Base-by-base conservation (phyloP, 768 basidiomycete species). In the Sporobolomyces pararoseus region DNA sequence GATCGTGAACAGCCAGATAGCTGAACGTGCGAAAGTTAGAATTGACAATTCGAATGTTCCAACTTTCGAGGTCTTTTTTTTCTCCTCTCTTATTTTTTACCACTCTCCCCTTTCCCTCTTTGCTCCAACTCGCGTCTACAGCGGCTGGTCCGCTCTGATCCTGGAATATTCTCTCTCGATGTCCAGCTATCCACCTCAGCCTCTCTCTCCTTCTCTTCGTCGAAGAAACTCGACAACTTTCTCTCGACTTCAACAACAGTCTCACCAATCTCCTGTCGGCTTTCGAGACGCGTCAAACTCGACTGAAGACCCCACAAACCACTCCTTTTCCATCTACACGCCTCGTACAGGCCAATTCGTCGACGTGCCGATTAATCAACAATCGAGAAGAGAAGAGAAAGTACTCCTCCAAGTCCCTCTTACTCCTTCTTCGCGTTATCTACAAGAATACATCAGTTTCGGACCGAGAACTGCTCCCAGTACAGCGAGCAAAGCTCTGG, bases 91-190 rank as follows among this genome's bases (percentile, higher is more conserved):
- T 47, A 14, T 23, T 23, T 23, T 23, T 47, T 32, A 19, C 29
- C 16, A 16, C 9, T 32, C 34, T 54, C 53, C 19, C 12, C 13
- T 27, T 7, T 25, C 51, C 12, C 25, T 10, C 51, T 42, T 27
- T 16, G n/a, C n/a, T n/a, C n/a, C n/a, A n/a, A n/a, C n/a, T n/a
- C n/a, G n/a, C n/a, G n/a, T n/a, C n/a, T n/a, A n/a, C n/a, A 25
- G 27, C 27, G 51, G 51, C 51, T 7, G 51, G 51, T 53, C 51
- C 51, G 51, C n/a, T n/a, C n/a, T n/a, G n/a, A n/a, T n/a, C n/a
- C n/a, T n/a, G n/a, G n/a, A n/a, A 29, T 29, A 31, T 17, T 21
- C 6, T 5, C 19, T 51, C n/a, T 27, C 25, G n/a, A 51, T 51
- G 50, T 51, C 50, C 4, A 7, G 7, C 25, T 32, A 34, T 17